Evolutionary conservation across 345 rosid genomes (phyloP), one percentile per base, ranked within the genome.

Genomic region (Eucalyptus rudis): DNA sequence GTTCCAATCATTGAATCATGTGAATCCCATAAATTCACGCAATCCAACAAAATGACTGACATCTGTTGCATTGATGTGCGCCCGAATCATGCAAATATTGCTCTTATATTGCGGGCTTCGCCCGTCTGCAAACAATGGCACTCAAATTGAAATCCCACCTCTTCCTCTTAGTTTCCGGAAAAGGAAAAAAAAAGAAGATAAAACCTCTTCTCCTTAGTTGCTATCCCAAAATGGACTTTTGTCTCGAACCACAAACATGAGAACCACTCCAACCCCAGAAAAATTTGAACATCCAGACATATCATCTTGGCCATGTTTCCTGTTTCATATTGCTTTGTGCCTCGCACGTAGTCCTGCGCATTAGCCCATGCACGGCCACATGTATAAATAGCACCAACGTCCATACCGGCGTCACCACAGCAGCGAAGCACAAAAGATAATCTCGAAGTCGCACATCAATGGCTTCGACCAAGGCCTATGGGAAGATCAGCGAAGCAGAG

Each of bases 401-500:
- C 54, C n/a, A 40, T 40, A 13, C 71, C 59, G 24, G 29, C 52
- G 43, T 13, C 84, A 29, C 44, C 51, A 17, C 81, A 33, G 36
- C 81, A 33, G 81, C 81, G 44, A 9, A 31, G 84, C 66, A 29
- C 64, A 56, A 47, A 6, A 86, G 12, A 86, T 68, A 25, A 86
- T 86, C 33, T 31, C 36, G 59, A 31, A 47, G 33, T 43, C 49
- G 87, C 86, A 56, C 52, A 54, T 47, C 49, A 45, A 93, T 90
- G 94, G 93, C 93, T 33, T 91, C 29, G 25, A 54, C 88, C 7
- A 86, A 87, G 84, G 87, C 93, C 22, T 97, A 95, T 62, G 97
- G 95, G 88, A 95, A 96, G 91, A 94, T 96, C 89, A 91, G 93
- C 88, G 95, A 92, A 76, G 89, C 89, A 3, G 96, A 95, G 5